A percentile compares a stretch with the other conserved stretches of the same genome.
phyloP scores from a whole-genome alignment of 331 rosid genomes.

The Dryas integrifolia region DNA sequence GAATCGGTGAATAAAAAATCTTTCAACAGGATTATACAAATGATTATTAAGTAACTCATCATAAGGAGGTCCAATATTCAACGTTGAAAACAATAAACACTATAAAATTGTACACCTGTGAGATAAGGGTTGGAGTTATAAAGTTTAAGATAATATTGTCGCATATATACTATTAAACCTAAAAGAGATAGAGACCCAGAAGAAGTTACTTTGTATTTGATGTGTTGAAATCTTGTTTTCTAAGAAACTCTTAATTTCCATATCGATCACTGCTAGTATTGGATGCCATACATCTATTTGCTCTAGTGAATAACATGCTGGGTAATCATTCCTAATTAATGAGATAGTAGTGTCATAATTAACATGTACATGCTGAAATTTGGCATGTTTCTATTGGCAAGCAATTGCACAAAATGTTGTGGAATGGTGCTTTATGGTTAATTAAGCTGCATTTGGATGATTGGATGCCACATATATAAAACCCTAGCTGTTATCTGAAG shows the following conservation, averaged over 20 bases:
- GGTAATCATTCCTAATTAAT: constrained; percentile 17
- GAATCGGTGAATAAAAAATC: not conserved
- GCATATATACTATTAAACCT: too few relatives aligned
- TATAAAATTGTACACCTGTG: too few relatives aligned
- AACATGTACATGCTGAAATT: constrained; percentile 4
- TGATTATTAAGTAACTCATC: constrained; percentile 9
- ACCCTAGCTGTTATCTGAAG: not conserved
- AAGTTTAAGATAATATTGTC: too few relatives aligned
- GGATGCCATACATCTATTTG: too few relatives aligned
- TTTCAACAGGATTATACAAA: constrained; percentile 10
- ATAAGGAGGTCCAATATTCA: not conserved
- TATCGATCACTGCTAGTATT: too few relatives aligned
- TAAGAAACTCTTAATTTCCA: too few relatives aligned
- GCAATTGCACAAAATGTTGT: not conserved
- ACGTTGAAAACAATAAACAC: too few relatives aligned
- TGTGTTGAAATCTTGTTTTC: too few relatives aligned
- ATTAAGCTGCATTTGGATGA: not conserved
- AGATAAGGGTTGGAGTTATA: too few relatives aligned
- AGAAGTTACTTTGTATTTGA: too few relatives aligned
- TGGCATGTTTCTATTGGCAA: constrained; percentile 16
- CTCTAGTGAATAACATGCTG: not conserved
- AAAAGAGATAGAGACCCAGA: too few relatives aligned
- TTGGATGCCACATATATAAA: not conserved
- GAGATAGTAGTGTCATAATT: not conserved
- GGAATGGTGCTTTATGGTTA: not conserved